phyloP scores from a whole-genome alignment of 2,329 filamentous ascomycete species.

The Aureobasidium sp. region DNA sequence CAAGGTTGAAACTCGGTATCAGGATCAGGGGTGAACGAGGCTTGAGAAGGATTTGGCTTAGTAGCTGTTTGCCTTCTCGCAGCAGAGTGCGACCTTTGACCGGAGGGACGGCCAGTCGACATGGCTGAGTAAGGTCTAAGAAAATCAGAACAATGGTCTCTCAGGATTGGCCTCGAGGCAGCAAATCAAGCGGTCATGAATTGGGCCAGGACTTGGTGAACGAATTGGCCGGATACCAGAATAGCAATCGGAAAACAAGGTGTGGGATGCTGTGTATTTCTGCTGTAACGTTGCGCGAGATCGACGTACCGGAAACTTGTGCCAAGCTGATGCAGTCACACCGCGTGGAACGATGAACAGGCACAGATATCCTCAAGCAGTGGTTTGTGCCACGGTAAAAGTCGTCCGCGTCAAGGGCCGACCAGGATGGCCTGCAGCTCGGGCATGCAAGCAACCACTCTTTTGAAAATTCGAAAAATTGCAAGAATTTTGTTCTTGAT shows the following conservation, averaged over 20 bases:
- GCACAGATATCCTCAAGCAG: conserved; percentile 13
- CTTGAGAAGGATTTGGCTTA: conserved; percentile 33
- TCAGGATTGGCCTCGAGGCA: neutral
- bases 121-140: conserved; percentile 27
- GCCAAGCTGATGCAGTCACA: conserved; percentile 22
- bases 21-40: conserved; percentile 38
- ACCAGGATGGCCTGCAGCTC: conserved; percentile 14
- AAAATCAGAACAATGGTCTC: neutral
- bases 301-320: conserved; percentile 29
- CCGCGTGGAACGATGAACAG: conserved; percentile 14
- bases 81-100: conserved; percentile 37
- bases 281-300: conserved; percentile 15
- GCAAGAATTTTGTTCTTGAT: neutral
- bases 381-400: conserved; percentile 3
- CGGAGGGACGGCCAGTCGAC: conserved; percentile 36
- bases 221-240: neutral
- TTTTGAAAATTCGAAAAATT: neutral
- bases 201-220: neutral
- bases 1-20: conserved; percentile 69
- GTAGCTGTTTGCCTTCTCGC: conserved; percentile 24
- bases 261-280: conserved; percentile 14
- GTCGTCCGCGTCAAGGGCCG: conserved; percentile 6
- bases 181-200: conserved; percentile 15
- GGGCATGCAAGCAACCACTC: conserved; percentile 13
- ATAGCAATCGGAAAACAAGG: conserved; percentile 8